Base-by-base conservation (phyloP, 2,329 filamentous ascomycete species). In the Fonsecaea multimorphosa region DNA sequence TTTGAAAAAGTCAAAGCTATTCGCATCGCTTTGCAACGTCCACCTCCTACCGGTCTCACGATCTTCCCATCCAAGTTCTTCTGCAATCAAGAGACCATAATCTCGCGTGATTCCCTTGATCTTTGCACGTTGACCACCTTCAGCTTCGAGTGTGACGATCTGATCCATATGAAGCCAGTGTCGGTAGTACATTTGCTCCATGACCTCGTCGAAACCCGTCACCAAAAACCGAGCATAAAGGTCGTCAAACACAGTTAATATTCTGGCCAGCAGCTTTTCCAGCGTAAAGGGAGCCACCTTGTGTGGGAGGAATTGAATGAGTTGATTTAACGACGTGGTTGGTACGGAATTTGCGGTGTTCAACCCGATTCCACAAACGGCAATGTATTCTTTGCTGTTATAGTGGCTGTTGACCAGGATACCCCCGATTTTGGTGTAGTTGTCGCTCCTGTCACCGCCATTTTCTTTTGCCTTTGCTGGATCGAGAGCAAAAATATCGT, bases 1-100 rank as follows among this genome's bases (percentile, higher is more conserved):
- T 75, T 87, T 91, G 80, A 97, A 96, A 77, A 97, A 99, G 79
- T 99, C 95, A 81, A 99, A 99, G 77, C 93, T 97, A 75, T 99
- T 99, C 76, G 93, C 92, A 77, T 99, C 95, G 77, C 93, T 97
- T 82, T 97, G 93, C 78, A 99, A 79, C 72, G 90, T 87, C 86
- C 91, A 94, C 57, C 90, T 82, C 78, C 86, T 91, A 0, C 94
- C 93, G 0, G 91, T 97, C 1, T 84, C 81, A 60, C 88, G 82
- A 68, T 92, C 92, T 65, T 90, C 85, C 76, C 83, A 86, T 2
- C 88, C 89, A 60, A 96, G 78, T 82, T 98, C 93, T 77, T 97
- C 91, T 0, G 89, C 95, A 70, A 89, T 84, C 70, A 99, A 75
- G 77, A 98, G 81, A 0, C 95, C 95, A 89, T 92, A 97, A 76